Evolutionary conservation across 106 monocot genomes (phyloP).

Genomic region (Dioscorea alata): DNA sequence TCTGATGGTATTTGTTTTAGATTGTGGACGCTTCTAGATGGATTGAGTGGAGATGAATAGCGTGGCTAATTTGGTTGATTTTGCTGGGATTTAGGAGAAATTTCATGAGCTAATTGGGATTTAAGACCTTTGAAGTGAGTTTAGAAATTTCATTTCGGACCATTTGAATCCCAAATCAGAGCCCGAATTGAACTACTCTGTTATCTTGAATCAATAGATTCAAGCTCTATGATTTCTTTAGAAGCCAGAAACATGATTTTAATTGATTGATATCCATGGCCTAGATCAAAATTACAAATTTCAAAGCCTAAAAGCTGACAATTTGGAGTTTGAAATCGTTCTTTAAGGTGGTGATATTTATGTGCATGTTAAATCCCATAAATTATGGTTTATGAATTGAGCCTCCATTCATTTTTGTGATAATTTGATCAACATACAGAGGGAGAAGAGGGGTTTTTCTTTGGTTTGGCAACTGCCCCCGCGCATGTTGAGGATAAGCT

Average conservation of each 20-base stretch:
- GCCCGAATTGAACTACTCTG: too few species aligned
- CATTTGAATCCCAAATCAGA: too few species aligned
- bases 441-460: constrained; percentile 62
- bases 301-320: background rate
- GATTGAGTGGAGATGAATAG: background rate
- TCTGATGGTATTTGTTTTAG: background rate
- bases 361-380: background rate
- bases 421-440: constrained; percentile 20
- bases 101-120: too few species aligned
- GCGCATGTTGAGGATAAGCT: constrained; percentile 94
- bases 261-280: too few species aligned
- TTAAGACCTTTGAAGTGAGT: too few species aligned
- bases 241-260: too few species aligned
- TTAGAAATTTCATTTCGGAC: too few species aligned
- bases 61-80: background rate
- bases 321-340: background rate
- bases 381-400: background rate
- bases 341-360: background rate
- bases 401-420: background rate
- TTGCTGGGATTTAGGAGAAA: background rate
- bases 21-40: background rate
- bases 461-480: constrained; percentile 91
- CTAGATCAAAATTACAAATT: too few species aligned
- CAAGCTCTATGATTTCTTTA: too few species aligned
- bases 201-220: too few species aligned